These are phyloP conservation scores for Hyaloscypha bicolor DNA, from an alignment of 495 filamentous ascomycete species.

Conservation along the genomic window DNA sequence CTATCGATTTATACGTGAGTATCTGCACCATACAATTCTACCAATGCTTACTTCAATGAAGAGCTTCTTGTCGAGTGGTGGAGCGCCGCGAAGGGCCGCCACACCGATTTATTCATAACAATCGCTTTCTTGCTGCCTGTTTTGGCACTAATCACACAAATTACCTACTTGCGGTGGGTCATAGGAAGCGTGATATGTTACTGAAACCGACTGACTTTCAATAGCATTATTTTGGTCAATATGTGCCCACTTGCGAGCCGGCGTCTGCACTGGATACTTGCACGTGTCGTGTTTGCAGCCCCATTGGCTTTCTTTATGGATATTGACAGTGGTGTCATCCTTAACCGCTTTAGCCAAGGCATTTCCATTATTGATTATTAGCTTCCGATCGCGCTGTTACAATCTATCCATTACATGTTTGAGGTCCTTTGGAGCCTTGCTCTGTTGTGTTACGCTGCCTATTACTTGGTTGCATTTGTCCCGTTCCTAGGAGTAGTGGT, in stretches of 20 bases:
- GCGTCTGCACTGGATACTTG: neutral
- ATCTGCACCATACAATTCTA: neutral
- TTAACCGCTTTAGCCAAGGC: conserved; percentile 43
- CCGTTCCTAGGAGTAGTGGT: conserved; percentile 7
- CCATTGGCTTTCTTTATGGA: conserved; percentile 2
- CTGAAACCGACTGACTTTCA: too few species aligned
- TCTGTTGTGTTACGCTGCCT: neutral
- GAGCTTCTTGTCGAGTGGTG: conserved; percentile 32
- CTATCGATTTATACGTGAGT: conserved; percentile 9
- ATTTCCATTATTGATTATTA: conserved; percentile 34
- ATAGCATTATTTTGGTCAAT: too few species aligned
- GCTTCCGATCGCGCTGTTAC: conserved; percentile 29
- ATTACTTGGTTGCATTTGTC: neutral
- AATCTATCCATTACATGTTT: conserved; percentile 39
- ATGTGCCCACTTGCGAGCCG: too few species aligned
- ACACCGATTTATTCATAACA: conserved; percentile 22
- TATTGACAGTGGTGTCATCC: neutral
- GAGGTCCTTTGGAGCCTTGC: neutral
- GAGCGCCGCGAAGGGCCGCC: conserved; percentile 28
- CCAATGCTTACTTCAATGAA: neutral
- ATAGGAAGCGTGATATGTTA: too few species aligned
- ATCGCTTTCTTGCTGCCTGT: conserved; percentile 13
- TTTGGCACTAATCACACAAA: neutral
- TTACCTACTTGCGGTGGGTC: too few species aligned
- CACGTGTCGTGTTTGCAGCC: neutral